phyloP scores from a whole-genome alignment of 805 yeast genomes.

The Candida golubevii region DNA sequence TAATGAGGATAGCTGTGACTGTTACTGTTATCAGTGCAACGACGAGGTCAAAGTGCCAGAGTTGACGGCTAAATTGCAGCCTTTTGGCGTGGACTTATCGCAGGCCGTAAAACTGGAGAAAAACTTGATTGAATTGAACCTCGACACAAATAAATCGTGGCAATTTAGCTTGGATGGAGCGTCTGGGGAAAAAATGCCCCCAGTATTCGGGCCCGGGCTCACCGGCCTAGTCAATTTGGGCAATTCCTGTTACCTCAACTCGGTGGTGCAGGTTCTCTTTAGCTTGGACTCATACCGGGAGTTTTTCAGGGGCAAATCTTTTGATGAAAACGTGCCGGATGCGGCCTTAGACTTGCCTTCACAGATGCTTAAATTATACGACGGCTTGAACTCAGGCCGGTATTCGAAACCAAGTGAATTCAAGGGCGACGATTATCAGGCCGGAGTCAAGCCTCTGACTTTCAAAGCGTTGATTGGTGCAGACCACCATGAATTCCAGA shows the following conservation, averaged over 20 bases:
- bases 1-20: conserved; percentile 58
- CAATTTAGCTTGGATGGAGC: conserved; percentile 78
- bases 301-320: conserved; percentile 33
- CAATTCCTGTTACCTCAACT: conserved; percentile 85
- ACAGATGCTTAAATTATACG: conserved; percentile 74
- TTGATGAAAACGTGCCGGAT: conserved; percentile 29
- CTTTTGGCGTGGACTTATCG: conserved; percentile 64
- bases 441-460: conserved; percentile 72
- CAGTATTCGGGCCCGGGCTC: conserved; percentile 69
- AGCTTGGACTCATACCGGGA: conserved; percentile 35
- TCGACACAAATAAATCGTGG: conserved; percentile 92
- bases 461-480: conserved; percentile 76
- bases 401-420: conserved; percentile 56
- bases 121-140: conserved; percentile 79
- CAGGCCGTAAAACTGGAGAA: conserved; percentile 72
- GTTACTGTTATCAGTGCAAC: conserved; percentile 83
- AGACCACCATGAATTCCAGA: conserved; percentile 75
- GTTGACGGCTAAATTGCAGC: conserved; percentile 42
- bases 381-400: conserved; percentile 72
- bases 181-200: conserved; percentile 58
- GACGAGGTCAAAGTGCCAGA: conserved; percentile 82
- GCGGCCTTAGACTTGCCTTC: conserved; percentile 66
- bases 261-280: conserved; percentile 72
- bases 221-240: conserved; percentile 91
- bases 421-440: conserved; percentile 52